phyloP scores from a whole-genome alignment of 805 yeast species.

The Myxozyma mucilagina region DNA sequence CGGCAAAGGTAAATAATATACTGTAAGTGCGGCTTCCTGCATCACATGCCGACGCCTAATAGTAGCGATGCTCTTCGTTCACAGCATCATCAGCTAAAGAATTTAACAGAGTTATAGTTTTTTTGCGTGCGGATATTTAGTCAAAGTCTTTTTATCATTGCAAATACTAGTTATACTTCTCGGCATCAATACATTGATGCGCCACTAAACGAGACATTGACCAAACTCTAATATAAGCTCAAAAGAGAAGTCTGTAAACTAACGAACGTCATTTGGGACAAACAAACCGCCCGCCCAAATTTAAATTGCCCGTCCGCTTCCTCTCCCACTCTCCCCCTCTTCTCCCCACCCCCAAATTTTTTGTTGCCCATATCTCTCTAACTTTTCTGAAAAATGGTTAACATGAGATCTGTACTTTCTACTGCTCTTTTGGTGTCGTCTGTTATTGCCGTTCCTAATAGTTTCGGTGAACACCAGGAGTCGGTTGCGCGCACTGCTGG shows the following conservation, averaged over 20 bases:
- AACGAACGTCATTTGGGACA: conserved; percentile 3
- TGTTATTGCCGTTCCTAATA: conserved; percentile 1
- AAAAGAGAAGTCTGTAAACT: not conserved
- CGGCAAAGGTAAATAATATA: too few species aligned
- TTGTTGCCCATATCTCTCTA: not conserved
- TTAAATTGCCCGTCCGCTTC: not conserved
- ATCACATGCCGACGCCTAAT: too few species aligned
- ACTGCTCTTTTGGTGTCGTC: conserved; percentile 3
- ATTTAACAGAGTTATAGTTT: too few species aligned
- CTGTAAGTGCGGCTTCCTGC: too few species aligned
- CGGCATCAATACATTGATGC: too few species aligned
- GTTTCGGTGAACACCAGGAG: not conserved
- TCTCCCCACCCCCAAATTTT: conserved; percentile 31
- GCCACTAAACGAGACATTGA: too few species aligned
- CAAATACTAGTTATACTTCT: too few species aligned
- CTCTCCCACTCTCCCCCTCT: conserved; percentile 1
- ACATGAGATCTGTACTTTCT: not conserved
- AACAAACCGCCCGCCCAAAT: not conserved
- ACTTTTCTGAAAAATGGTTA: not conserved
- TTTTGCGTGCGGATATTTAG: too few species aligned
- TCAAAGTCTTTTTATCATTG: too few species aligned
- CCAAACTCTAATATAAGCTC: too few species aligned
- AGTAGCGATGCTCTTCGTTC: too few species aligned
- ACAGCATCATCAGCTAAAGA: too few species aligned
- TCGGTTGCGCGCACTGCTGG: not conserved